Conservation (phyloP, 441 rosid species). For the Hura crepitans region DNA sequence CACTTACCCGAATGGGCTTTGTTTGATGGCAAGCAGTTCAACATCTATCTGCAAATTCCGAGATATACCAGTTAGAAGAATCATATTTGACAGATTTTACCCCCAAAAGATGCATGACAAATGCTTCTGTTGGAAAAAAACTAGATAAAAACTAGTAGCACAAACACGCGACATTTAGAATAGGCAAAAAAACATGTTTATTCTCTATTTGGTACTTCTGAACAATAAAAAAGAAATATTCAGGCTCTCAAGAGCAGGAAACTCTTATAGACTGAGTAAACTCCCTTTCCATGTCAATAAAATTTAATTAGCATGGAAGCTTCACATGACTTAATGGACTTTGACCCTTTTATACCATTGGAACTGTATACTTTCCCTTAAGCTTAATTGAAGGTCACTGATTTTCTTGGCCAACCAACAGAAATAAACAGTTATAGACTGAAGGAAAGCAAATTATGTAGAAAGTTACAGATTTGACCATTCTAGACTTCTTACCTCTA, state of each 20-base stretch:
- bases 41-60: conserved; percentile 65
- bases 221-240: not conserved
- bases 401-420: no score
- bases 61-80: not conserved
- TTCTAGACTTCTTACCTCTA: conserved; percentile 39
- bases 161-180: not conserved
- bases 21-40: conserved; percentile 82
- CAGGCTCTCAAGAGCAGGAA: not conserved
- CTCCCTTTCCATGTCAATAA: no score
- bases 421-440: not conserved
- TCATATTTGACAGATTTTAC: not conserved
- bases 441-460: not conserved
- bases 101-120: not conserved
- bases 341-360: no score
- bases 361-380: not conserved
- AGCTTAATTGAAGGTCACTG: not conserved
- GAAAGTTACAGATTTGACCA: no score
- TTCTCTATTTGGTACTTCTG: not conserved
- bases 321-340: no score
- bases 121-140: not conserved
- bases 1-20: conserved; percentile 84
- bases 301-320: no score
- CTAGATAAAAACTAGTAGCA: not conserved
- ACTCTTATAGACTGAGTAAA: no score
- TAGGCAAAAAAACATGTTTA: not conserved